These are phyloP conservation scores for Babesia sp. DNA, from an alignment of 169 alveolate species.

Conservation along the genomic window DNA sequence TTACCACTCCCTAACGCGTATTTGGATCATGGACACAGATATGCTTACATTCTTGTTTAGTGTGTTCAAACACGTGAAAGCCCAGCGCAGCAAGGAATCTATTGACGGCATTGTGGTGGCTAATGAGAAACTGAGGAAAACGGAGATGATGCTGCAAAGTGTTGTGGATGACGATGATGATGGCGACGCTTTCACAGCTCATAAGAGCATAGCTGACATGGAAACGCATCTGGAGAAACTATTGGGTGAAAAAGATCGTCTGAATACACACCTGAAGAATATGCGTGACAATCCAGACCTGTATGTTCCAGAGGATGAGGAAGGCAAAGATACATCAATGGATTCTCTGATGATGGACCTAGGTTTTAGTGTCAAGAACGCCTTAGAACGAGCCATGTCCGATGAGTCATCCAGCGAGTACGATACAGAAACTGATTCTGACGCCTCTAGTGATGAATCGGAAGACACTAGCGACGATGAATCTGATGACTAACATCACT, in stretches of 20 bases:
- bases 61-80: slow-evolving; percentile 26
- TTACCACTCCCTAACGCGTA: slow-evolving; percentile 36
- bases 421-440: slow-evolving; percentile 3
- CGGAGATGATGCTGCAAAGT: slow-evolving; percentile 12
- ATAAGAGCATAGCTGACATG: neutral
- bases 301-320: neutral
- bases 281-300: slow-evolving; percentile 20
- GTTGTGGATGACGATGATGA: slow-evolving; percentile 8
- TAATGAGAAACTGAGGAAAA: slow-evolving; percentile 24
- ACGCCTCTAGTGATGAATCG: neutral
- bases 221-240: neutral
- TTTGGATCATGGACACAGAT: slow-evolving; percentile 36
- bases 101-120: neutral
- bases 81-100: slow-evolving; percentile 24
- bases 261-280: neutral
- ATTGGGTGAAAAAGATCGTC: neutral
- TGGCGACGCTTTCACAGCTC: neutral
- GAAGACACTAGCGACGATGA: too few species aligned
- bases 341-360: slow-evolving; percentile 8
- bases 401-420: neutral
- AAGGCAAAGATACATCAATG: neutral
- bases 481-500: neutral
- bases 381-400: neutral
- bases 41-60: slow-evolving; percentile 24
- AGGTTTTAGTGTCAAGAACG: slow-evolving; percentile 25